These are phyloP conservation scores for Hypomyces rosellus DNA, from an alignment of 2,329 filamentous ascomycete genomes.

Conservation along the genomic window DNA sequence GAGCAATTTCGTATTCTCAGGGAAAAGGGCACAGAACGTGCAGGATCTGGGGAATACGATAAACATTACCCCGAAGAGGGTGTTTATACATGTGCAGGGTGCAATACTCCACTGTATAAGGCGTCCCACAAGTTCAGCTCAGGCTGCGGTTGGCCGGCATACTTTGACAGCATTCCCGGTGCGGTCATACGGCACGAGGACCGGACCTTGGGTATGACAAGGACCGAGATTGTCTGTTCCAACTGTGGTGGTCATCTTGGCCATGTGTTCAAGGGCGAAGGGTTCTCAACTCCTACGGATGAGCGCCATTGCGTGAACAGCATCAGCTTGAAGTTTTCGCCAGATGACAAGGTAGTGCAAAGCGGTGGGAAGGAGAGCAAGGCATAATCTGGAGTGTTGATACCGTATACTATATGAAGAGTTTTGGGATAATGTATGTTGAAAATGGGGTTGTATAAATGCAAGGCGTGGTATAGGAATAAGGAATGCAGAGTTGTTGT, in stretches of 20 bases:
- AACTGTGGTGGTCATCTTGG: constrained; percentile 93
- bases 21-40: constrained; percentile 82
- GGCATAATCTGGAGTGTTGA: constrained; percentile 17
- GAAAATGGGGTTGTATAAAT: not conserved
- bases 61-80: constrained; percentile 73
- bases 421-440: not conserved
- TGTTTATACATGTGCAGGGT: constrained; percentile 82
- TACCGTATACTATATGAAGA: not conserved
- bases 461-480: not conserved
- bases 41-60: constrained; percentile 77
- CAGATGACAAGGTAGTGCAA: constrained; percentile 49
- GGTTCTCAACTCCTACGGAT: constrained; percentile 77
- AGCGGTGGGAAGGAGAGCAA: constrained; percentile 31
- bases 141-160: constrained; percentile 95
- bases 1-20: constrained; percentile 95
- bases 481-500: too few species aligned
- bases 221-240: constrained; percentile 89
- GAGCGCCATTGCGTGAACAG: constrained; percentile 98
- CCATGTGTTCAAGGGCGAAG: constrained; percentile 93
- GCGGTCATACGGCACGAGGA: constrained; percentile 82
- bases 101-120: constrained; percentile 82
- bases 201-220: constrained; percentile 67
- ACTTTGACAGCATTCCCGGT: constrained; percentile 90
- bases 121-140: constrained; percentile 93
- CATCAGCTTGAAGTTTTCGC: constrained; percentile 75